These are phyloP conservation scores for Polymyxa betae DNA, from an alignment of 208 protist genomes.

Conservation along the genomic window DNA sequence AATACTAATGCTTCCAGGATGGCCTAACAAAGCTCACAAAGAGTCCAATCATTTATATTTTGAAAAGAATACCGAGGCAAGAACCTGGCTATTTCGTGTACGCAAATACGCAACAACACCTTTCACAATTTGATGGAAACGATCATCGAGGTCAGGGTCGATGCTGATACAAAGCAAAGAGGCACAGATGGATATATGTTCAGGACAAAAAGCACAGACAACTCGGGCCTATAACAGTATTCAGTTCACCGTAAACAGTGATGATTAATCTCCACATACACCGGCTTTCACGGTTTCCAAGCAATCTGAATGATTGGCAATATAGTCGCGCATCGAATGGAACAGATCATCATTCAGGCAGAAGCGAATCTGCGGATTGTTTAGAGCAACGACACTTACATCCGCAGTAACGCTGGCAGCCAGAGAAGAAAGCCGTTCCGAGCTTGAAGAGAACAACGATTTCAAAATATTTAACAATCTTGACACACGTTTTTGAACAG, in stretches of 20 bases:
- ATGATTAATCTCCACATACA: background rate
- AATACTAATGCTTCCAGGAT: background rate
- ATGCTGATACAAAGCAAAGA: background rate
- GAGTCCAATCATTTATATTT: background rate
- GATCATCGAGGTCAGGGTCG: background rate
- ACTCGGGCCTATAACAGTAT: background rate
- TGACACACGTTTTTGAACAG: background rate
- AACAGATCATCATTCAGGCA: background rate
- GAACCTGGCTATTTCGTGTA: background rate
- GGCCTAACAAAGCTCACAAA: background rate
- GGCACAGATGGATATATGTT: background rate
- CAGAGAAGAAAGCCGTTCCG: background rate
- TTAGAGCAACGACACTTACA: background rate
- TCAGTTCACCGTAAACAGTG: background rate
- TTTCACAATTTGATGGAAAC: background rate
- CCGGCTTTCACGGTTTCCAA: background rate
- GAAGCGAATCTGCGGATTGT: background rate
- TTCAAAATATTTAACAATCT: background rate
- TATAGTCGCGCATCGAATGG: background rate
- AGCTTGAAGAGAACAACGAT: background rate
- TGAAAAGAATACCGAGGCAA: background rate
- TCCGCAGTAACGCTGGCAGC: background rate
- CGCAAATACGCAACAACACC: background rate
- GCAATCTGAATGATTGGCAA: background rate
- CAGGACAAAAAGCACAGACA: background rate